Evolutionary conservation across 1,284 basidiomycete species (phyloP).

Genomic region (Irpex lacteus): DNA sequence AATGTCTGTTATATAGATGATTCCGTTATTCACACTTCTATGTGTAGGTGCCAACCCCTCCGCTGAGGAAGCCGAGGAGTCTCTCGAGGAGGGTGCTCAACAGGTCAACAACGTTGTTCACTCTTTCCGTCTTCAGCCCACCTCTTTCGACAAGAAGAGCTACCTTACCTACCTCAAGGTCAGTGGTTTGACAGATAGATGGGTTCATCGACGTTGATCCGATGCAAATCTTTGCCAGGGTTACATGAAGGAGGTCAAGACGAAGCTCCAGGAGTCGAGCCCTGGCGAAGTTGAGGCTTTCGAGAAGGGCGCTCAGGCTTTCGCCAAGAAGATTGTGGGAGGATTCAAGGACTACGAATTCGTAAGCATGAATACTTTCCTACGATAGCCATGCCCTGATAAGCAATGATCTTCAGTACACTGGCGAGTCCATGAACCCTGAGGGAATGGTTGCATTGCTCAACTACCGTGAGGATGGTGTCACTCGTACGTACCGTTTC

Average conservation of each 20-base stretch:
- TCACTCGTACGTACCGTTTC: slow-evolving; percentile 61
- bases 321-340: slow-evolving; percentile 85
- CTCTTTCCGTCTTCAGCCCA: slow-evolving; percentile 88
- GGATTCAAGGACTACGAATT: slow-evolving; percentile 94
- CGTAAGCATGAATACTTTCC: slow-evolving; percentile 40
- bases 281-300: slow-evolving; percentile 78
- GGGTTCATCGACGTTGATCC: neutral
- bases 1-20: slow-evolving; percentile 1
- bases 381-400: neutral
- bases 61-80: slow-evolving; percentile 83
- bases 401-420: slow-evolving; percentile 52
- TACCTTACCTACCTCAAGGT: slow-evolving; percentile 90
- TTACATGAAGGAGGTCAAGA: slow-evolving; percentile 85
- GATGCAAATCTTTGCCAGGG: slow-evolving; percentile 30
- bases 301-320: slow-evolving; percentile 78
- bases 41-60: slow-evolving; percentile 84
- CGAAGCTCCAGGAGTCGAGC: slow-evolving; percentile 52
- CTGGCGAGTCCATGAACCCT: slow-evolving; percentile 83
- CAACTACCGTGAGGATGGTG: slow-evolving; percentile 78
- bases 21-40: slow-evolving; percentile 5
- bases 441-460: slow-evolving; percentile 91
- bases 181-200: slow-evolving; percentile 3
- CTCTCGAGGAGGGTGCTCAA: slow-evolving; percentile 73
- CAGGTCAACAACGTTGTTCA: slow-evolving; percentile 91
- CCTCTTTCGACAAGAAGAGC: slow-evolving; percentile 90